Conservation (phyloP, 352 stramenopile genomes). For the Globisporangium recalcitrans region DNA sequence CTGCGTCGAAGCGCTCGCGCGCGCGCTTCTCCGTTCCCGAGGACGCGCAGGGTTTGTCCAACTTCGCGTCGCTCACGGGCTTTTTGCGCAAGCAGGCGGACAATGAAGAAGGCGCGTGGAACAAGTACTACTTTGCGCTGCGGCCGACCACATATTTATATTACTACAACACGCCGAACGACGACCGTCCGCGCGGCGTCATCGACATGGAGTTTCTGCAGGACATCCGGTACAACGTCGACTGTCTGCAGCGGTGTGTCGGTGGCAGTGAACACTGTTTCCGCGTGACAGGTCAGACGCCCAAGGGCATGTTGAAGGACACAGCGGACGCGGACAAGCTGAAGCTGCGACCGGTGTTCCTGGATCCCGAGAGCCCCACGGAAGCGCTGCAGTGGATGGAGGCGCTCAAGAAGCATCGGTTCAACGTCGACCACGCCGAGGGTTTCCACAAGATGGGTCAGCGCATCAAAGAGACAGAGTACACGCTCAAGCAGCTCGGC, state of each 20-base stretch:
- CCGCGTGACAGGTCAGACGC: constrained; percentile 63
- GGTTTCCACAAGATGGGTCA: constrained; percentile 31
- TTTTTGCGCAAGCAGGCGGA: constrained; percentile 74
- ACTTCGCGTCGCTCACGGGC: constrained; percentile 48
- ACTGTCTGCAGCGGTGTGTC: constrained; percentile 71
- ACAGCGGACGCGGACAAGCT: constrained; percentile 22
- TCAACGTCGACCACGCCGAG: constrained; percentile 44
- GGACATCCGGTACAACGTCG: constrained; percentile 67
- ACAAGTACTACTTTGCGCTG: constrained; percentile 78
- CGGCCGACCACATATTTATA: constrained; percentile 75
- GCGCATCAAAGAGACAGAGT: constrained; percentile 35
- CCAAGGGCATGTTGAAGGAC: constrained; percentile 23
- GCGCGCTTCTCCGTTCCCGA: constrained; percentile 54
- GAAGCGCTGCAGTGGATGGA: constrained; percentile 68
- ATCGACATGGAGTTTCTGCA: constrained; percentile 78
- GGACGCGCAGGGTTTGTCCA: constrained; percentile 36
- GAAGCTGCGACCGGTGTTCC: constrained; percentile 59
- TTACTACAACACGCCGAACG: constrained; percentile 69
- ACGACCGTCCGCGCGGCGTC: constrained; percentile 61
- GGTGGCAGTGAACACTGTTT: constrained; percentile 61
- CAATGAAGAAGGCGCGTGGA: constrained; percentile 74
- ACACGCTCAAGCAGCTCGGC: constrained; percentile 17
- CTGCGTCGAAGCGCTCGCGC: constrained; percentile 33
- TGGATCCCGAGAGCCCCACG: constrained; percentile 47
- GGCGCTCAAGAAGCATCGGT: constrained; percentile 61